These are phyloP conservation scores for Mrakia frigida DNA, from an alignment of 768 basidiomycete species.

Conservation along the genomic window DNA sequence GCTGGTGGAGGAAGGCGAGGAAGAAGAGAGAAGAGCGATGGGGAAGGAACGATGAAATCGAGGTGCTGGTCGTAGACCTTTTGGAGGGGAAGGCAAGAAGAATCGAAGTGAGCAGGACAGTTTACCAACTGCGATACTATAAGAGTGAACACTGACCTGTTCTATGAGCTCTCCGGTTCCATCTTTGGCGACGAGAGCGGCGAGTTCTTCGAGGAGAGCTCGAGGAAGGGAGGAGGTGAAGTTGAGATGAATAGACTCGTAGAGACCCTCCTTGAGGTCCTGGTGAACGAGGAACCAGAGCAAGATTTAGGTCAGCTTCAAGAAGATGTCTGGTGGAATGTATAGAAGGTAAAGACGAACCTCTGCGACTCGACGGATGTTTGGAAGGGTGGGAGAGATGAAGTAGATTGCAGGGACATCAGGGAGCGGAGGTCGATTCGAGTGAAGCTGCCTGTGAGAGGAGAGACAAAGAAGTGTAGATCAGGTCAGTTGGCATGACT, in stretches of 20 bases:
- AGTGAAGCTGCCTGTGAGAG: slow-evolving; percentile 72
- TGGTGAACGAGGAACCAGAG: slow-evolving; percentile 28
- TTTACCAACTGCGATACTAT: not conserved
- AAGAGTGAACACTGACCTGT: slow-evolving; percentile 53
- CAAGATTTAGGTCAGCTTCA: not conserved
- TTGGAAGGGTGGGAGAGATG: slow-evolving; percentile 78
- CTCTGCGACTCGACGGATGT: slow-evolving; percentile 83
- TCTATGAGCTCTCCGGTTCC: slow-evolving; percentile 75
- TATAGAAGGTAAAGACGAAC: slow-evolving; percentile 33
- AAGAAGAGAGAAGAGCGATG: slow-evolving; percentile 84
- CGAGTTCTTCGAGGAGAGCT: slow-evolving; percentile 85
- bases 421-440: slow-evolving; percentile 75
- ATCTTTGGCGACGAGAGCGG: slow-evolving; percentile 75
- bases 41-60: slow-evolving; percentile 89
- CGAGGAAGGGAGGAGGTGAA: slow-evolving; percentile 90
- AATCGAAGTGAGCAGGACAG: not conserved
- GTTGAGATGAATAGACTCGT: slow-evolving; percentile 89
- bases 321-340: not conserved
- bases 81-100: not conserved
- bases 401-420: slow-evolving; percentile 98
- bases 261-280: slow-evolving; percentile 81
- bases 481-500: not conserved
- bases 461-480: not conserved
- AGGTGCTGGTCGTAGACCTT: slow-evolving; percentile 94
- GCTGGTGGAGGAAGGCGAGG: slow-evolving; percentile 44